Evolutionary conservation across 179 eudicot genomes (phyloP).

Genomic region (Silene vulgaris): DNA sequence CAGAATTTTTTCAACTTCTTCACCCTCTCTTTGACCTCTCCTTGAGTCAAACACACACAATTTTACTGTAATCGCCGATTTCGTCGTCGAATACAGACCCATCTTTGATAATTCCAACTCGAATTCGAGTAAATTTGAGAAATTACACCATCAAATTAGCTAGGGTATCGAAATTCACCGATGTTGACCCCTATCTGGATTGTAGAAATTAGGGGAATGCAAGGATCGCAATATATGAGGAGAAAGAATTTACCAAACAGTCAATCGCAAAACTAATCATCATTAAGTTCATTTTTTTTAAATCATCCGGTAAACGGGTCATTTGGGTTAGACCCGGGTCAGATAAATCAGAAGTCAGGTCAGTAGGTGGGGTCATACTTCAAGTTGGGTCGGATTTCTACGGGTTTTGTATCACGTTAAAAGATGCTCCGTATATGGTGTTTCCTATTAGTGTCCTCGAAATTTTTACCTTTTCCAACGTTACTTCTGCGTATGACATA

Average conservation of each 20-base stretch:
- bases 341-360: no score
- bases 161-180: background rate
- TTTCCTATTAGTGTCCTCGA: no score
- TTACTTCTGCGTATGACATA: no score
- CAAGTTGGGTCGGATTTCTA: no score
- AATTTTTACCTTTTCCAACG: no score
- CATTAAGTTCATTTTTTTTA: no score
- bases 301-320: background rate
- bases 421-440: no score
- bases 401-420: no score
- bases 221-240: background rate
- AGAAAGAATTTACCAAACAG: background rate
- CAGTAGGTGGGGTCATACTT: no score
- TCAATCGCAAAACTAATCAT: no score
- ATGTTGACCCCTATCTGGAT: background rate
- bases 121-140: slow-evolving; percentile 10
- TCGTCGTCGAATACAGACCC: slow-evolving; percentile 60
- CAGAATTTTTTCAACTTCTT: slow-evolving; percentile 79
- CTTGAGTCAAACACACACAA: slow-evolving; percentile 78
- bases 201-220: background rate
- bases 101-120: slow-evolving; percentile 26
- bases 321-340: background rate
- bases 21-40: slow-evolving; percentile 87
- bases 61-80: slow-evolving; percentile 48
- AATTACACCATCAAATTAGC: background rate